These are phyloP conservation scores for Boletus coccyginus DNA, from an alignment of 768 basidiomycete species.

Conservation along the genomic window DNA sequence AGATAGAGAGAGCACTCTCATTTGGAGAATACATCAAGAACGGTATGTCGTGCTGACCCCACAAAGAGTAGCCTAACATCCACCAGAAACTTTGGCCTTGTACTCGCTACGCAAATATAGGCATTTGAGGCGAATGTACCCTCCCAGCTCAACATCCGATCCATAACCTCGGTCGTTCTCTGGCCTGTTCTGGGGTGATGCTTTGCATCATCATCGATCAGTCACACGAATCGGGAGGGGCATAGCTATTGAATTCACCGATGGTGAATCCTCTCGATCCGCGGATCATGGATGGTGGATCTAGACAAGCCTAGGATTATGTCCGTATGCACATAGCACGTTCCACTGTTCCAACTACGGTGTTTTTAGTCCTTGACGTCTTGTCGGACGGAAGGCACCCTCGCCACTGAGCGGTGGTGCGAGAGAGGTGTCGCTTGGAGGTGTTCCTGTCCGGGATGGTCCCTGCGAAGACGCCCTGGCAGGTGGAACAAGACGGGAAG, in stretches of 20 bases:
- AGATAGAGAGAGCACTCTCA: constrained; percentile 73
- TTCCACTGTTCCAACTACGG: too few species aligned
- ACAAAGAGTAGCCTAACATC: not conserved
- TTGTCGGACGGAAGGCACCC: too few species aligned
- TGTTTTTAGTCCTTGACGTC: too few species aligned
- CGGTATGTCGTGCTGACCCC: constrained; percentile 42
- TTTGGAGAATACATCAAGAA: constrained; percentile 85
- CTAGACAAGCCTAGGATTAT: not conserved
- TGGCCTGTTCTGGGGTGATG: not conserved
- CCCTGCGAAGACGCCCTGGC: too few species aligned
- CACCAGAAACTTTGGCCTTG: constrained; percentile 74
- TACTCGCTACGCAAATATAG: constrained; percentile 84
- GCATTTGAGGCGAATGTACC: constrained; percentile 73
- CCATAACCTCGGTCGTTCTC: not conserved
- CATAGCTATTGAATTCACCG: not conserved
- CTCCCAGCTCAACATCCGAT: constrained; percentile 21
- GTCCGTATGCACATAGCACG: not conserved
- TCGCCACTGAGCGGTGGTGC: too few species aligned
- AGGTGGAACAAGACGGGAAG: too few species aligned
- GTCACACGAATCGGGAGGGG: not conserved
- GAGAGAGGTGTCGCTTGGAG: too few species aligned
- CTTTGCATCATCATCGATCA: not conserved
- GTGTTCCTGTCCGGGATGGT: too few species aligned
- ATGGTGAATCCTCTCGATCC: not conserved
- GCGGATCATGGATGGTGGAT: not conserved